Evolutionary conservation across 2,329 filamentous ascomycete species (phyloP), one percentile per base, ranked within the genome.

Genomic region (Penicillium hesseltinei): DNA sequence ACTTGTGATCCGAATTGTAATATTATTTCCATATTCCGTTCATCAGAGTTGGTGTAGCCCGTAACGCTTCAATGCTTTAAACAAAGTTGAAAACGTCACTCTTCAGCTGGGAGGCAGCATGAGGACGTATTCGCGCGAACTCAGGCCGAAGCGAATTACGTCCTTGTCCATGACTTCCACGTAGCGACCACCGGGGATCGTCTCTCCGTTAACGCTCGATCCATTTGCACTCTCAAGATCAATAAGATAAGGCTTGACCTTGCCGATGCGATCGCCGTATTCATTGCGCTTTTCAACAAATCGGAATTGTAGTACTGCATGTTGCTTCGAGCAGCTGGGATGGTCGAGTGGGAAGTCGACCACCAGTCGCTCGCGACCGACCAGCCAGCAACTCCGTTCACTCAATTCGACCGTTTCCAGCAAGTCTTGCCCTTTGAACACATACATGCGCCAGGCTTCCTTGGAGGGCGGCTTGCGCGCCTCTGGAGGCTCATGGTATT

Each of bases 401-500:
- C 84, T 82, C 48, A 99, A 80, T 57, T 91, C 86, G 23, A 97
- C 81, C 1, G 91, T 95, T 69, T 96, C 91, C 35, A 96, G 74
- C 3, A 95, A 82, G 56, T 92, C 89, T 29, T 82, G 75, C 11
- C 86, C 90, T 71, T 96, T 96, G 83, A 99, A 99, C 23, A 97
- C 84, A 72, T 95, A 97, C 47, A 99, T 80, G 59, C 90, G 90
- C 93, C 93, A 99, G 56, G 85, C 79, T 65, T 94, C 87, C 54
- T 86, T 88, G 0, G 88, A 71, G 0, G 92, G 82, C 0, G 94
- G 91, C 66, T 96, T 96, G 58, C 94, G 89, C 49, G 93, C 91
- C 78, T 99, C 94, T 11, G 91, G 79, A 1, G 94, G 94, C 75
- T 99, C 94, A 77, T 97, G 90, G 75, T 99, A 99, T 79, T 97